Conservation (phyloP, 202 grass and related monocot genomes). For the Hordeum pubiflorum region DNA sequence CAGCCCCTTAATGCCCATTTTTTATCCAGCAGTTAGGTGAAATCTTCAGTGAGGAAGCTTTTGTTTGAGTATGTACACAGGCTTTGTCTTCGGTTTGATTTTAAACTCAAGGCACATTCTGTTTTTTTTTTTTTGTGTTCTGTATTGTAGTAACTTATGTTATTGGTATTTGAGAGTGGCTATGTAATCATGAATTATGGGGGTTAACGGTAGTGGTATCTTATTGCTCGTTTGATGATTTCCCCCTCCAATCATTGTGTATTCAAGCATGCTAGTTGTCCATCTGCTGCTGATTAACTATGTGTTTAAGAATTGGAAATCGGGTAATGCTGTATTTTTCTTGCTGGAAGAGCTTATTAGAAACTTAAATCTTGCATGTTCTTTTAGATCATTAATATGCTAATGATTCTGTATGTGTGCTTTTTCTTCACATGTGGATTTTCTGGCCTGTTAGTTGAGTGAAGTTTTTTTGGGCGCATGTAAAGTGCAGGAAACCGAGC, state of each 20-base stretch:
- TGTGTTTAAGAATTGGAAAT: neutral
- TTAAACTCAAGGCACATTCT: too few relatives aligned
- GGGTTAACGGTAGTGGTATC: neutral
- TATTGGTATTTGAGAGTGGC: neutral
- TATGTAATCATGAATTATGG: neutral
- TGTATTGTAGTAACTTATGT: neutral
- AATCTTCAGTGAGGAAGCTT: neutral
- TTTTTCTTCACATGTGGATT: neutral
- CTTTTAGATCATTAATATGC: neutral
- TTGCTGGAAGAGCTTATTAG: slow-evolving; percentile 14
- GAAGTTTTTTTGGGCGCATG: neutral
- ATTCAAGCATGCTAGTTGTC: neutral
- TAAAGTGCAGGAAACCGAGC: neutral
- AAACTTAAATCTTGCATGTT: neutral
- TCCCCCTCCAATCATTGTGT: neutral
- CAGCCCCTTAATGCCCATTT: neutral
- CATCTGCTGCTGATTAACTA: neutral
- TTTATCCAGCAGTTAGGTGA: slow-evolving; percentile 1
- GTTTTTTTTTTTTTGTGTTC: neutral
- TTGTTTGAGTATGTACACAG: neutral
- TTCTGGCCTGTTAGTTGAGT: neutral
- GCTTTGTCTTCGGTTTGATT: too few relatives aligned
- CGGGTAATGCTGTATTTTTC: neutral
- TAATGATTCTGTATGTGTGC: neutral
- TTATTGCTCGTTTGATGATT: slow-evolving; percentile 6